Evolutionary conservation across 2,329 filamentous ascomycete genomes (phyloP).

Genomic region (Pseudogymnoascus verrucosus): DNA sequence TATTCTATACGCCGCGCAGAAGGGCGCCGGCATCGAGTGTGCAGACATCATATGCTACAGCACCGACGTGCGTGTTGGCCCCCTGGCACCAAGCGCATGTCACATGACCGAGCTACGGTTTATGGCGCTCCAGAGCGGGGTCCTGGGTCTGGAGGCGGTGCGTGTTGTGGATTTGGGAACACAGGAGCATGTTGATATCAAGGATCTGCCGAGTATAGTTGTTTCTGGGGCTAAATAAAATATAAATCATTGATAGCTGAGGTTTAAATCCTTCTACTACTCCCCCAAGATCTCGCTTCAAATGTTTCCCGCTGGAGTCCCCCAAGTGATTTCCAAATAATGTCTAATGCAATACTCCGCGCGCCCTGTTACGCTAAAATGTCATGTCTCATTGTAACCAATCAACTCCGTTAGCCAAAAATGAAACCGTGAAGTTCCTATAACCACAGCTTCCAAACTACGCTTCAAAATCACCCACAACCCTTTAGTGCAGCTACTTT

Average conservation of each 20-base stretch:
- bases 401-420: conserved; percentile 3
- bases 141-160: conserved; percentile 63
- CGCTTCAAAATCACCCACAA: neutral
- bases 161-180: conserved; percentile 65
- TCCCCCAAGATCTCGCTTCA: neutral
- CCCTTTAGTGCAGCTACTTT: neutral
- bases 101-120: conserved; percentile 68
- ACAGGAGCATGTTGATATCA: conserved; percentile 70
- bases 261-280: conserved; percentile 7
- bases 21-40: conserved; percentile 52
- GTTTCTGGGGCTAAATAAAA: conserved; percentile 27
- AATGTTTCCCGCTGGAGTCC: conserved; percentile 1
- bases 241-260: conserved; percentile 5
- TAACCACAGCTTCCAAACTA: neutral
- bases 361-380: neutral
- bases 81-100: conserved; percentile 62
- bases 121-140: conserved; percentile 54
- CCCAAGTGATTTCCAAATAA: neutral
- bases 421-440: neutral
- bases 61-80: conserved; percentile 65
- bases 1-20: conserved; percentile 63
- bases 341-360: neutral
- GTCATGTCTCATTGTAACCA: neutral
- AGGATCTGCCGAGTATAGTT: conserved; percentile 63
- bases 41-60: conserved; percentile 68